Evolutionary conservation across 768 basidiomycete species (phyloP), one percentile per base, ranked within the genome.

Genomic region (Leccinum subgranulosum): DNA sequence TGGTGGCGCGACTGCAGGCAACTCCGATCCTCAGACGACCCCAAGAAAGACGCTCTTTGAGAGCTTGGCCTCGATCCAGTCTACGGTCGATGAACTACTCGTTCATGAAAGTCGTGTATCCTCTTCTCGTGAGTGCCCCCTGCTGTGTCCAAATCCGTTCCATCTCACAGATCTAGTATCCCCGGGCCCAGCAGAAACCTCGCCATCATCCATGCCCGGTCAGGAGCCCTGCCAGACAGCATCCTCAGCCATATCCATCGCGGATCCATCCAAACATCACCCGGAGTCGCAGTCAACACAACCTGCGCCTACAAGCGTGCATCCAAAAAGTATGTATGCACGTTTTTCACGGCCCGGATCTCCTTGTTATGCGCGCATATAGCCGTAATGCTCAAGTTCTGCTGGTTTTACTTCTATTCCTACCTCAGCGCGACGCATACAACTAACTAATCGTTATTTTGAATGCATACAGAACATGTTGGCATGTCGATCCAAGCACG

Each of bases 11-110:
- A 11, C 19, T 4, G 2, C 39, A 3, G 48, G 41, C 3, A 14
- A n/a, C 4, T 21, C 49, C 19, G 31, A 9, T 5, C 1, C 33
- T 3, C 36, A 15, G 3, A 11, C 10, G 3, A 14, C 23, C 7
- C 41, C 46, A 0, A 45, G 52, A 11, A 52, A 46, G 39, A 58
- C 63, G 11, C 53, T 67, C 46, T 3, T 56, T 5, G 49, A 64
- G 49, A 64, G 29, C 10, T 34, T 67, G 29, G 58, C 58, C 51
- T 47, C 59, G 31, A 66, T 70, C 29, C 66, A 66, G 47, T 53
- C 60, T 47, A 56, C 65, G 14, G 48, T 71, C 19, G 60, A 63
- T 5, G 43, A 54, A n/a, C 21, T 71, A 3, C 61, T 71, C 25
- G 3, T 3, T 25, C 66, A 56, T n/a, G 51, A 55, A 25, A 23